Conservation (phyloP, 169 alveolate species). For the Plasmodium berghei region DNA sequence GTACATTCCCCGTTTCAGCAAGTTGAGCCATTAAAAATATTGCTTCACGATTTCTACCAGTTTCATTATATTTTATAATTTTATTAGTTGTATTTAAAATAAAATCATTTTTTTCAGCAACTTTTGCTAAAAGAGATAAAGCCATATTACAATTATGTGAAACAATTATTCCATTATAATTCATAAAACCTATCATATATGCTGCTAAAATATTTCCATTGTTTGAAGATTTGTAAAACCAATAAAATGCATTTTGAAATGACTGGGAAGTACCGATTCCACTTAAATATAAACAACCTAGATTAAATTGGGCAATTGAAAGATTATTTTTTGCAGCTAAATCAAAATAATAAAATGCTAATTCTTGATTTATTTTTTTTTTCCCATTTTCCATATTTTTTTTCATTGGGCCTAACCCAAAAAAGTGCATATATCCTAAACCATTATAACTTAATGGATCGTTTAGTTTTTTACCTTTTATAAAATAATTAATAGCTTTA, state of each 20-base stretch:
- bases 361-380: slow-evolving; percentile 29
- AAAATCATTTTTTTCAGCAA: slow-evolving; percentile 56
- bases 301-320: slow-evolving; percentile 64
- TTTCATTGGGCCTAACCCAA: slow-evolving; percentile 29
- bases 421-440: slow-evolving; percentile 69
- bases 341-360: slow-evolving; percentile 73
- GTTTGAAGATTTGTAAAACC: slow-evolving; percentile 62
- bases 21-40: slow-evolving; percentile 56
- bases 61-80: slow-evolving; percentile 67
- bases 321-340: slow-evolving; percentile 49
- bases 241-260: slow-evolving; percentile 50
- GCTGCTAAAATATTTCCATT: slow-evolving; percentile 73
- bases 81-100: slow-evolving; percentile 48
- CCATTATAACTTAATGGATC: slow-evolving; percentile 71
- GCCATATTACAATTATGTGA: slow-evolving; percentile 56
- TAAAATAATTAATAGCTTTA: slow-evolving; percentile 54
- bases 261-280: slow-evolving; percentile 63
- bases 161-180: slow-evolving; percentile 62
- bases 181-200: slow-evolving; percentile 48
- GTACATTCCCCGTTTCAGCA: slow-evolving; percentile 71
- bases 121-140: slow-evolving; percentile 50
- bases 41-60: slow-evolving; percentile 65
- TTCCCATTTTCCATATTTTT: background rate
- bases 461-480: slow-evolving; percentile 61
- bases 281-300: slow-evolving; percentile 62